phyloP scores from a whole-genome alignment of 2,329 filamentous ascomycete species.

The Myriangium duriaei region DNA sequence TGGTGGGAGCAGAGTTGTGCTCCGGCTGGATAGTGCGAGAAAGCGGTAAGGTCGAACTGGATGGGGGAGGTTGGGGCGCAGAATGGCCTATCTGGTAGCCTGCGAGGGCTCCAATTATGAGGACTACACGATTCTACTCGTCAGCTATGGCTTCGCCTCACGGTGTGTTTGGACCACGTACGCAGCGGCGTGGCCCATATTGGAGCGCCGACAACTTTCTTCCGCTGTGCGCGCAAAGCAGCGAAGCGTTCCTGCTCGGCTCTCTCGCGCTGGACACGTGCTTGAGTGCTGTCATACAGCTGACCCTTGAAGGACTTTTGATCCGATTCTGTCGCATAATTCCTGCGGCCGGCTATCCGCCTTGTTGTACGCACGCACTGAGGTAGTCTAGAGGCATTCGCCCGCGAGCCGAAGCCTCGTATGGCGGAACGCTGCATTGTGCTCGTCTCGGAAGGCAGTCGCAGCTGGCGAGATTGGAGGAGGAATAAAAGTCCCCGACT shows the following conservation, averaged over 20 bases:
- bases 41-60: constrained; percentile 46
- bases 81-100: constrained; percentile 45
- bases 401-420: background rate
- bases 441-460: background rate
- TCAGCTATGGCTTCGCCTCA: constrained; percentile 12
- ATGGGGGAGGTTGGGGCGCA: constrained; percentile 31
- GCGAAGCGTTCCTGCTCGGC: constrained; percentile 42
- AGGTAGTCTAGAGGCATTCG: background rate
- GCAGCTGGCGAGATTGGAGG: no score
- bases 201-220: constrained; percentile 16
- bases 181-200: constrained; percentile 21
- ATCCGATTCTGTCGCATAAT: constrained; percentile 11
- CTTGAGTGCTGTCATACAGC: constrained; percentile 48
- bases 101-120: constrained; percentile 37
- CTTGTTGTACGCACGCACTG: background rate
- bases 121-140: constrained; percentile 27
- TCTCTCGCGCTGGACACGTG: constrained; percentile 46
- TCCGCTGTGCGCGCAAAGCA: constrained; percentile 21
- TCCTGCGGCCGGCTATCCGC: background rate
- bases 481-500: constrained; percentile 2
- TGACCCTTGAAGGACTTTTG: constrained; percentile 44
- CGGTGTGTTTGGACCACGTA: constrained; percentile 10
- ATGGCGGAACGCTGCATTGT: background rate
- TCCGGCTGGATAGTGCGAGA: constrained; percentile 33
- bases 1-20: constrained; percentile 44